These are phyloP conservation scores for Trametes meyenii DNA, from an alignment of 768 basidiomycete genomes.

Conservation along the genomic window DNA sequence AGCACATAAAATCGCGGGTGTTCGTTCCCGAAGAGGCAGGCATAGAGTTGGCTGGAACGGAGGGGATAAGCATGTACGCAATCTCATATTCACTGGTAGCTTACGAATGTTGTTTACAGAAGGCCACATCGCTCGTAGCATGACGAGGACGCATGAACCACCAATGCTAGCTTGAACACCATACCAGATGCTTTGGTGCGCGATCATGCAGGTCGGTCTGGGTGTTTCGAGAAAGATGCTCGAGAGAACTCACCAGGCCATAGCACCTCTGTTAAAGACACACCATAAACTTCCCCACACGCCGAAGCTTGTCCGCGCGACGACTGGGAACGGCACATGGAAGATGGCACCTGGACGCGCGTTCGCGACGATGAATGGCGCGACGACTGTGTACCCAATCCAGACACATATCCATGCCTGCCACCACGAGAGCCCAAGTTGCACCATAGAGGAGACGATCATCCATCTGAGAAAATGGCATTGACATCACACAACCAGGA, in stretches of 20 bases:
- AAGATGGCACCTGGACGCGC: constrained; percentile 77
- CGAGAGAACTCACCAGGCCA: constrained; percentile 59
- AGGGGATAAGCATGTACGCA: constrained; percentile 1
- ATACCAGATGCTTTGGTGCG: constrained; percentile 63
- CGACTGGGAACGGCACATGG: constrained; percentile 78
- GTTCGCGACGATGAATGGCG: constrained; percentile 76
- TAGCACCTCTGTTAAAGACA: constrained; percentile 72
- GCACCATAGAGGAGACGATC: constrained; percentile 77
- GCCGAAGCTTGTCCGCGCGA: constrained; percentile 76
- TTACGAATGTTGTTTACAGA: constrained; percentile 65
- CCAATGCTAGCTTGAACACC: constrained; percentile 83
- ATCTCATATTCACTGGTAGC: constrained; percentile 31
- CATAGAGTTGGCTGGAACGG: constrained; percentile 63
- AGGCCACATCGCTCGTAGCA: constrained; percentile 80
- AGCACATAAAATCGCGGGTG: constrained; percentile 75
- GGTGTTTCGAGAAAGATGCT: neutral
- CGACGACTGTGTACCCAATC: constrained; percentile 46
- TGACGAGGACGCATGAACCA: constrained; percentile 74
- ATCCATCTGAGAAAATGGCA: constrained; percentile 55
- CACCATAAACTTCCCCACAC: constrained; percentile 80
- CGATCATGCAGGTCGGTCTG: too few relatives aligned
- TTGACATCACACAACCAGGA: neutral
- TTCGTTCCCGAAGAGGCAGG: constrained; percentile 75
- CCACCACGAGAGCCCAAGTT: constrained; percentile 79
- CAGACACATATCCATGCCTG: constrained; percentile 83